Conservation (phyloP, 805 yeast species). For the Myxozyma monticola region DNA sequence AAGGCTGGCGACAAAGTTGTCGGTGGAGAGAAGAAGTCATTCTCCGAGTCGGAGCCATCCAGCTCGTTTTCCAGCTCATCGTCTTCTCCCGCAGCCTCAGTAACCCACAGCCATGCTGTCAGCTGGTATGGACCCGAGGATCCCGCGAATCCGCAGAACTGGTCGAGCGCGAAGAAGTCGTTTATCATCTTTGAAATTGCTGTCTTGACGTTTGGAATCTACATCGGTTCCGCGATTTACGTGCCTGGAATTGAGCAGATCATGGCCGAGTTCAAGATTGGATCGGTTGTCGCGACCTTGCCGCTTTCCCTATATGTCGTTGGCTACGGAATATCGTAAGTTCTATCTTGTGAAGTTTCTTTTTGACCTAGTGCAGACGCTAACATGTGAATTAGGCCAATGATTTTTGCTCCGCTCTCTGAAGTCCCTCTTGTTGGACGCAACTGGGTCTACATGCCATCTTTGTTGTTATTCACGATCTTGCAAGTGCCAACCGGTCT, state of each 20-base stretch:
- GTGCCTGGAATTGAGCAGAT: conserved; percentile 54
- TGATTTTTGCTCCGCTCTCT: conserved; percentile 58
- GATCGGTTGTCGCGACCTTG: conserved; percentile 48
- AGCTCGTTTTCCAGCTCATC: too few species aligned
- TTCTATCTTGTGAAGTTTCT: too few species aligned
- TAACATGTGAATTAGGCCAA: too few species aligned
- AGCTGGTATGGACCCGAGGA: conserved; percentile 32
- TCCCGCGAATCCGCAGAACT: conserved; percentile 51
- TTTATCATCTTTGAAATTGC: conserved; percentile 45
- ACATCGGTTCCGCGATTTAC: conserved; percentile 58
- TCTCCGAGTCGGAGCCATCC: too few species aligned
- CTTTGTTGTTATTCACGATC: conserved; percentile 49
- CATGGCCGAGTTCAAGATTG: conserved; percentile 48
- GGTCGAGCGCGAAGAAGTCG: conserved; percentile 49
- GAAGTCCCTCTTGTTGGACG: conserved; percentile 58
- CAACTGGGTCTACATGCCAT: conserved; percentile 49
- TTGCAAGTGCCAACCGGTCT: conserved; percentile 59
- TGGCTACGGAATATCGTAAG: conserved; percentile 52
- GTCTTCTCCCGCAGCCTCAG: too few species aligned
- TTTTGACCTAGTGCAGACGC: too few species aligned
- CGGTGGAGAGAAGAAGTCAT: too few species aligned
- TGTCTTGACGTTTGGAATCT: conserved; percentile 52
- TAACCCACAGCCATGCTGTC: too few species aligned
- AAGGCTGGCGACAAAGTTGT: too few species aligned
- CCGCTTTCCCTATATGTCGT: conserved; percentile 57